Percentiles rank a stretch among this genome's conserved stretches.
These are phyloP conservation scores for Talaromyces liani DNA, from an alignment of 495 filamentous ascomycete genomes.

Conservation along the genomic window DNA sequence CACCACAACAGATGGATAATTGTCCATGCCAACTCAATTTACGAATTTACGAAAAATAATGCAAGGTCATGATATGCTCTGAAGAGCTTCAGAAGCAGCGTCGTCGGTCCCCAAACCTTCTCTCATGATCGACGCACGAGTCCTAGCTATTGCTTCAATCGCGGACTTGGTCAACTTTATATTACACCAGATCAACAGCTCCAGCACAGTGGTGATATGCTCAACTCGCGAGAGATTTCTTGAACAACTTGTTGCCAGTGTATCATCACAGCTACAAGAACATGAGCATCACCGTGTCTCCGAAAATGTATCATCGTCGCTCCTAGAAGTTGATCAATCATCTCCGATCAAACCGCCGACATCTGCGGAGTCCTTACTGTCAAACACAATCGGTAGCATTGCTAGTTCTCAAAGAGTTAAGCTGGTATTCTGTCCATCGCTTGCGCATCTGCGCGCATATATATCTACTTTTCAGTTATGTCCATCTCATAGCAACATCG, in stretches of 20 bases:
- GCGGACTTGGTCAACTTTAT: constrained; percentile 58
- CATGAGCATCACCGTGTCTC: background rate
- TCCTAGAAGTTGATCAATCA: constrained; percentile 16
- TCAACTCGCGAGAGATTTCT: constrained; percentile 58
- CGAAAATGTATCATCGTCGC: constrained; percentile 6
- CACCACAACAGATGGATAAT: background rate
- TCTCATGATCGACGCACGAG: constrained; percentile 11
- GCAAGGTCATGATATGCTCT: background rate
- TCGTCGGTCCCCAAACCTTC: background rate
- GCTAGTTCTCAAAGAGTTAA: constrained; percentile 58
- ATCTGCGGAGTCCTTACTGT: constrained; percentile 17
- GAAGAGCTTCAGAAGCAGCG: background rate
- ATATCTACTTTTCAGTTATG: constrained; percentile 44
- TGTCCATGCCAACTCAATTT: background rate
- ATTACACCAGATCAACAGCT: constrained; percentile 39
- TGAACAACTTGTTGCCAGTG: constrained; percentile 29
- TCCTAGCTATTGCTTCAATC: constrained; percentile 21
- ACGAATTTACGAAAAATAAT: background rate
- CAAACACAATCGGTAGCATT: constrained; percentile 61
- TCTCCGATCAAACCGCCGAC: constrained; percentile 17
- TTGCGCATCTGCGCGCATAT: constrained; percentile 72
- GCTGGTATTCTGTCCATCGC: constrained; percentile 62
- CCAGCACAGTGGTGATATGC: constrained; percentile 63
- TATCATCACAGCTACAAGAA: constrained; percentile 8
- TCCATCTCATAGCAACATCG: background rate